Percentiles rank a stretch among this genome's conserved stretches.
These are phyloP conservation scores for Alternaria gaisen DNA, from an alignment of 2,329 filamentous ascomycete species.

Conservation along the genomic window DNA sequence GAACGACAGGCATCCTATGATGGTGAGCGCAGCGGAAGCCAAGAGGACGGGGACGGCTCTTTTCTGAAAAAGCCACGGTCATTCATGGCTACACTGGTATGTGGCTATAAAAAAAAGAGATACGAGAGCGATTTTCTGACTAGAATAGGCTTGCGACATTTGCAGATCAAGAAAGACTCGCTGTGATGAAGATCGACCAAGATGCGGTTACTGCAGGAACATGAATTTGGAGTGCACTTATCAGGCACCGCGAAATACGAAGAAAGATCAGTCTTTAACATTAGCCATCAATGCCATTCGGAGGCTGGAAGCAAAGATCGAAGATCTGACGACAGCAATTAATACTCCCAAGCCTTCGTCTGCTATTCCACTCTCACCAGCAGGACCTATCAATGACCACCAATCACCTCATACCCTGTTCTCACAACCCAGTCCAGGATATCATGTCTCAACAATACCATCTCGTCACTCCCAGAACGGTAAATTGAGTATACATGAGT, in stretches of 20 bases:
- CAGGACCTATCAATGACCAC: slow-evolving; percentile 31
- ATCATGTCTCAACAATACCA: slow-evolving; percentile 16
- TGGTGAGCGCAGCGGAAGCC: slow-evolving; percentile 34
- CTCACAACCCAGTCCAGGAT: slow-evolving; percentile 43
- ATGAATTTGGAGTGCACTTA: slow-evolving; percentile 62
- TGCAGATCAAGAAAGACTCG: slow-evolving; percentile 64
- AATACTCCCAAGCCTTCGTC: slow-evolving; percentile 30
- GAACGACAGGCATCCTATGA: slow-evolving; percentile 30
- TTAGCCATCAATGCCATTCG: slow-evolving; percentile 65
- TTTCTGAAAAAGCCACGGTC: slow-evolving; percentile 46
- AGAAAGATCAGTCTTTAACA: slow-evolving; percentile 63
- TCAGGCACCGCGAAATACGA: slow-evolving; percentile 62
- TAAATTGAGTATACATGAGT: slow-evolving; percentile 32
- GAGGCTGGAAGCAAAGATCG: slow-evolving; percentile 62
- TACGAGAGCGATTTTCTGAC: slow-evolving; percentile 15
- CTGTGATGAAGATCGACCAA: slow-evolving; percentile 64
- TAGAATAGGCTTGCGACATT: slow-evolving; percentile 60
- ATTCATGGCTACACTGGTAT: slow-evolving; percentile 47
- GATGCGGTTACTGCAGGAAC: slow-evolving; percentile 61
- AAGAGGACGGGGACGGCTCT: slow-evolving; percentile 36
- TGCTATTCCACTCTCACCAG: slow-evolving; percentile 14
- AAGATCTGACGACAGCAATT: slow-evolving; percentile 55
- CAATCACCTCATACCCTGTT: slow-evolving; percentile 38
- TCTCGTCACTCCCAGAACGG: slow-evolving; percentile 26
- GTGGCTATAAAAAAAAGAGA: background rate